Base-by-base conservation (phyloP, 1,284 basidiomycete genomes). In the Tetrapyrgos nigripes region DNA sequence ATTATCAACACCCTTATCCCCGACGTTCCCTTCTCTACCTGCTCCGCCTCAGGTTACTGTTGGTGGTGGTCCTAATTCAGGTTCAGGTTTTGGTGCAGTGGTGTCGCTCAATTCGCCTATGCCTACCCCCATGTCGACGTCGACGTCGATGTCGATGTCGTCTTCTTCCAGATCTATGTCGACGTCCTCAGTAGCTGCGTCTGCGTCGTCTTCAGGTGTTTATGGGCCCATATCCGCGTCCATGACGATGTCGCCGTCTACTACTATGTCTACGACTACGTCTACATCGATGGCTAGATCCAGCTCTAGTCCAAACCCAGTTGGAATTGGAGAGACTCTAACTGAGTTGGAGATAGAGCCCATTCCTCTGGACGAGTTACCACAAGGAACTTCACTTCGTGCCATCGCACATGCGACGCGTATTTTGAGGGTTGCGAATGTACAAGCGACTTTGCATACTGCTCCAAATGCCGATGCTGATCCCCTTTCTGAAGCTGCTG, bases 371-470 rank as follows among this genome's bases (percentile, higher is more conserved):
- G 65, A 76, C 50, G 74, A 72, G 23, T 70, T 70, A 3, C 71
- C 72, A 4, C 90, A 91, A 68, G 88, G 88, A 3, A 70, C 86
- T 0, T 82, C 86, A 0, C 67, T 94, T 6, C 83, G 83, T n/a
- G 92, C 92, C 0, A 92, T 94, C 56, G 82, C 84, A n/a, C 86
- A 92, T 57, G 91, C 92, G 0, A 94, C 90, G n/a, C 86, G 94
- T 1, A 89, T 96, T 35, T 92, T 96, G 87, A 93, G 92, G 17
- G 37, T 40, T 8, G 4, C 37, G 6, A 40, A 40, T 33, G 31
- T 33, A 8, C 31, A 8, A n/a, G 17, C 37, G 37, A n/a, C 19
- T 9, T 9, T n/a, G 37, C 13, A 8, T 11, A 40, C 37, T 4
- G 19, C 37, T 8, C 4, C 37, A 17, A n/a, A 5, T n/a, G 6